Evolutionary conservation across 2,329 filamentous ascomycete genomes (phyloP).

Genomic region (Clarireedia homoeocarpa): DNA sequence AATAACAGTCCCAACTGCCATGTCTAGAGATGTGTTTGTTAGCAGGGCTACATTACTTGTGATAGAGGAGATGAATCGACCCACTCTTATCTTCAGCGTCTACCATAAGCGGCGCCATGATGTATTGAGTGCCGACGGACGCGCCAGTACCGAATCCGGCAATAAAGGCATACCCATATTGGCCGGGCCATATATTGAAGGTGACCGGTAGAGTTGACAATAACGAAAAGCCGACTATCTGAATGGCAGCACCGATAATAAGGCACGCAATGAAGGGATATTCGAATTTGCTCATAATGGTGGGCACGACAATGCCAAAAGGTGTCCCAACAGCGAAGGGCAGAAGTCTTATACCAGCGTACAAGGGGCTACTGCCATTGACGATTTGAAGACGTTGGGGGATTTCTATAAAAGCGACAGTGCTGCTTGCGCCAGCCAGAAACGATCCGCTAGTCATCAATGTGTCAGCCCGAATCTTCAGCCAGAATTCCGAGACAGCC

Average conservation of each 20-base stretch:
- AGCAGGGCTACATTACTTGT: neutral
- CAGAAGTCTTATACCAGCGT: slow-evolving; percentile 1
- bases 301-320: neutral
- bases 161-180: neutral
- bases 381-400: slow-evolving; percentile 14
- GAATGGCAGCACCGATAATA: neutral
- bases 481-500: neutral
- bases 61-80: neutral
- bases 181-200: neutral
- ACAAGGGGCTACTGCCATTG: slow-evolving; percentile 8
- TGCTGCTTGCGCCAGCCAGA: slow-evolving; percentile 11
- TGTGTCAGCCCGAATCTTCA: neutral
- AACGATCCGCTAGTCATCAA: slow-evolving; percentile 9
- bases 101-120: neutral
- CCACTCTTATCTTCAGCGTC: neutral
- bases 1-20: neutral
- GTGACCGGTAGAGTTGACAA: neutral
- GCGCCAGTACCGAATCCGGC: neutral
- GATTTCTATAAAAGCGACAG: slow-evolving; percentile 11
- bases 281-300: neutral
- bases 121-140: neutral
- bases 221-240: neutral
- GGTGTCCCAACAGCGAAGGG: neutral
- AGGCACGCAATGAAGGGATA: neutral
- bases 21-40: neutral